These are phyloP conservation scores for Chalciporus piperatus DNA, from an alignment of 768 basidiomycete species.

Conservation along the genomic window DNA sequence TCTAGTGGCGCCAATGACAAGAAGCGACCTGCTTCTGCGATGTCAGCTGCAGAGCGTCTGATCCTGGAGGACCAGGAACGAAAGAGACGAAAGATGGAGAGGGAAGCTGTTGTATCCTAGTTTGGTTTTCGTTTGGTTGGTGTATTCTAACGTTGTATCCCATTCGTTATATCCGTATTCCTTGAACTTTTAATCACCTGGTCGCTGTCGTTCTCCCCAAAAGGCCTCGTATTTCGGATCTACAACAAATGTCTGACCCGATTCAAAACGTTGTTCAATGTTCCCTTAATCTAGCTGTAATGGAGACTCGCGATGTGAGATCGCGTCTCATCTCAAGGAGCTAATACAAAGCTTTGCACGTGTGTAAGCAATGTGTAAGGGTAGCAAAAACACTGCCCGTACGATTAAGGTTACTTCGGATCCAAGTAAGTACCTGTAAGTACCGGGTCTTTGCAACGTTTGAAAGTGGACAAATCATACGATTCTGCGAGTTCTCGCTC, in stretches of 20 bases:
- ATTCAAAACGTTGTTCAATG: neutral
- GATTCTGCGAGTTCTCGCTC: no score
- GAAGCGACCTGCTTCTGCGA: constrained; percentile 59
- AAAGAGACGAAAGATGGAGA: constrained; percentile 76
- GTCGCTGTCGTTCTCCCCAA: no score
- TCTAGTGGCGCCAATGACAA: constrained; percentile 44
- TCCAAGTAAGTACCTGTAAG: neutral
- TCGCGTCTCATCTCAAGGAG: neutral
- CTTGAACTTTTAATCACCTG: neutral
- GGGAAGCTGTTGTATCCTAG: constrained; percentile 30
- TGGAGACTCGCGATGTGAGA: neutral
- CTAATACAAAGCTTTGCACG: neutral
- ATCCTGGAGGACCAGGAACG: constrained; percentile 91
- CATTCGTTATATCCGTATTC: constrained; percentile 3
- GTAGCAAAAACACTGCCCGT: no score
- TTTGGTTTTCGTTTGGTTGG: neutral
- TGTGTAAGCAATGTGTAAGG: neutral
- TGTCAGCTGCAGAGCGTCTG: constrained; percentile 82
- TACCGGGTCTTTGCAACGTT: neutral
- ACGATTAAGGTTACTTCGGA: neutral
- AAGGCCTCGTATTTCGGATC: no score
- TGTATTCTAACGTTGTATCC: constrained; percentile 11
- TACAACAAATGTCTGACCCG: no score
- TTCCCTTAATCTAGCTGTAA: neutral
- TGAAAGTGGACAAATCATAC: neutral